Percentiles rank a stretch among this genome's conserved stretches.
These are phyloP conservation scores for Pichia norvegensis DNA, from an alignment of 1,139 yeast genomes.

Conservation along the genomic window DNA sequence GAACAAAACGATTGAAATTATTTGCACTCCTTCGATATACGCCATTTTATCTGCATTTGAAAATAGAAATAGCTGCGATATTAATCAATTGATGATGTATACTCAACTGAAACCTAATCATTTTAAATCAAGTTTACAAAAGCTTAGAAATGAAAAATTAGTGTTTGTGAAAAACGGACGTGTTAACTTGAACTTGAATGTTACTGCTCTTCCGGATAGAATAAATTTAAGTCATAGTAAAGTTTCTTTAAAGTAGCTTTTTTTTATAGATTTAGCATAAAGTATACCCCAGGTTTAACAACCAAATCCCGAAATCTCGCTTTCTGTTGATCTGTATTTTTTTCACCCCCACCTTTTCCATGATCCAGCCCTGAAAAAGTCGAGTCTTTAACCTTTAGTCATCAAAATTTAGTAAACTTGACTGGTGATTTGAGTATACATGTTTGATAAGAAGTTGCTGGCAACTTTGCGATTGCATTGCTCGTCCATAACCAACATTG, in stretches of 20 bases:
- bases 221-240: background rate
- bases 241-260: background rate
- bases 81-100: background rate
- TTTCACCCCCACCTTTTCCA: too few species aligned
- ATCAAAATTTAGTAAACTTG: background rate
- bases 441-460: conserved; percentile 4
- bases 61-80: background rate
- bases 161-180: background rate
- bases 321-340: too few species aligned
- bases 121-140: background rate
- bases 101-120: background rate
- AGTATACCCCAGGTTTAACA: background rate
- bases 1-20: background rate
- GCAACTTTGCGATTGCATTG: conserved; percentile 14
- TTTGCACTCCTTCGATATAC: background rate
- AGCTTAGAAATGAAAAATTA: background rate
- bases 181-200: background rate
- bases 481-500: conserved; percentile 9
- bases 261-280: too few species aligned
- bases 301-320: too few species aligned
- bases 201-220: background rate
- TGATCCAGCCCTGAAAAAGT: too few species aligned
- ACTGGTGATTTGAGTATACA: background rate
- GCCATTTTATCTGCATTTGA: background rate
- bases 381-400: too few species aligned